Conservation (phyloP, 768 basidiomycete genomes). For the Crepidotus variabilis region DNA sequence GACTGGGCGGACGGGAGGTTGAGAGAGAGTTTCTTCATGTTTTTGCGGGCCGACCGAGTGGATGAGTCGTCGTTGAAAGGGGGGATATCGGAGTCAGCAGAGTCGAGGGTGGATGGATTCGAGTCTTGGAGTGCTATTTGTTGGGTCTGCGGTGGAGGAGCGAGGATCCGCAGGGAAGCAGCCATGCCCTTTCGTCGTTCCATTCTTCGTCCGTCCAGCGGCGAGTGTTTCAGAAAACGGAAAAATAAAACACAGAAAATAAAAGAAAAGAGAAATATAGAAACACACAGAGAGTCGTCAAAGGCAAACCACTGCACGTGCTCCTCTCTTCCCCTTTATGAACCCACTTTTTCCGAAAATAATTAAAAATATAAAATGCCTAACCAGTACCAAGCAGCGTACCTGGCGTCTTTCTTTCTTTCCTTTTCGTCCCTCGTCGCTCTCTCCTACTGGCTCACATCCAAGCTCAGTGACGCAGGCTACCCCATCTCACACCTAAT, state of each 20-base stretch:
- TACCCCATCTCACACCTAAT: conserved; percentile 58
- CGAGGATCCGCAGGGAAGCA: conserved; percentile 55
- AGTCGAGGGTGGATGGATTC: conserved; percentile 48
- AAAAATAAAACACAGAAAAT: conserved; percentile 18
- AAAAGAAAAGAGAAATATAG: conserved; percentile 14
- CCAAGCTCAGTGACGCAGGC: conserved; percentile 47
- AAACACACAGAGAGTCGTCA: conserved; percentile 1
- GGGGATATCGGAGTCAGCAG: conserved; percentile 50
- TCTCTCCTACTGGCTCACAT: conserved; percentile 35
- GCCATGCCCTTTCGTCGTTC: conserved; percentile 50
- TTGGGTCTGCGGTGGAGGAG: conserved; percentile 38
- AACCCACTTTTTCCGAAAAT: conserved; percentile 7
- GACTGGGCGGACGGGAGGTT: conserved; percentile 60
- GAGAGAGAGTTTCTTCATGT: conserved; percentile 76
- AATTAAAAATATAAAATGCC: conserved; percentile 36
- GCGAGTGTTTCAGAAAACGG: conserved; percentile 17
- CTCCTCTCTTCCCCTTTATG: conserved; percentile 5
- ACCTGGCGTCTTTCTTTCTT: conserved; percentile 48
- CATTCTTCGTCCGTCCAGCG: conserved; percentile 24
- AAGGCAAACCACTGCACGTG: conserved; percentile 9
- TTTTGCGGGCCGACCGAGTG: conserved; percentile 45
- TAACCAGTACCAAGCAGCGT: conserved; percentile 52
- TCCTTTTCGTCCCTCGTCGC: conserved; percentile 46
- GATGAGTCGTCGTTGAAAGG: conserved; percentile 31
- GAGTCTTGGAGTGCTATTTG: conserved; percentile 49